Base-by-base conservation (phyloP, 2,329 filamentous ascomycete species). In the Colletotrichum tanaceti region DNA sequence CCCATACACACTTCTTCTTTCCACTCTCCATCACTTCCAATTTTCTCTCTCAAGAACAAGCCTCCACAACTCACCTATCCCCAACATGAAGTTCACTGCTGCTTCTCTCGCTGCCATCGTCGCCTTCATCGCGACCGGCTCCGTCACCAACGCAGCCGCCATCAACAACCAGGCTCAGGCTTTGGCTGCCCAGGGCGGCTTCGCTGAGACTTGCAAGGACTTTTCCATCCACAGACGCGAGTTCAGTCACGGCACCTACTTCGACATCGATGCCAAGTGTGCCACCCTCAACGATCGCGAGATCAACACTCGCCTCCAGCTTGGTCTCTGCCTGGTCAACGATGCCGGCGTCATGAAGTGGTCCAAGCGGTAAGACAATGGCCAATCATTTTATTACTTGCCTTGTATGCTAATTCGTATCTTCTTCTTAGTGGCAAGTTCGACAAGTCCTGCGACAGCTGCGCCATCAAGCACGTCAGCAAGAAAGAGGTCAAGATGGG, bases 321-420 rank as follows among this genome's bases (percentile, higher is more conserved):
- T 68, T 44, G 65, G 71, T 53, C 61, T 52, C 43, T 70, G 71
- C 54, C 39, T 70, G 43, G 54, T 54, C 57, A 71, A 70, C 22
- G 53, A 63, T 28, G 59, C 59, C 18, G 70, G 71, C 32, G 43
- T 67, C 14, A 39, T 64, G 47, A 58, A 43, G 35, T 67, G 64
- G 60, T 62, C 65, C 50, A 46, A 63, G 39, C 49, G 67, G 63
- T 65, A 32, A 46, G 55, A 18, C 20, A 24, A 55, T 5, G 2
- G 7, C 22, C 13, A 10, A 9, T 18, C 35, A 0, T 14, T 3
- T 5, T 35, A 22, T 22, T 14, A 10, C 3, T 38, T 7, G n/a
- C 5, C 18, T 5, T 13, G 3, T 1, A 1, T 13, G 28, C 22
- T 57, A 5, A 57, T 5, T 0, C 4, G 2, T n/a, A n/a, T 1